Evolutionary conservation across 2,329 filamentous ascomycete species (phyloP), one percentile per base, ranked within the genome.

Genomic region (Paecilomyces niveus): DNA sequence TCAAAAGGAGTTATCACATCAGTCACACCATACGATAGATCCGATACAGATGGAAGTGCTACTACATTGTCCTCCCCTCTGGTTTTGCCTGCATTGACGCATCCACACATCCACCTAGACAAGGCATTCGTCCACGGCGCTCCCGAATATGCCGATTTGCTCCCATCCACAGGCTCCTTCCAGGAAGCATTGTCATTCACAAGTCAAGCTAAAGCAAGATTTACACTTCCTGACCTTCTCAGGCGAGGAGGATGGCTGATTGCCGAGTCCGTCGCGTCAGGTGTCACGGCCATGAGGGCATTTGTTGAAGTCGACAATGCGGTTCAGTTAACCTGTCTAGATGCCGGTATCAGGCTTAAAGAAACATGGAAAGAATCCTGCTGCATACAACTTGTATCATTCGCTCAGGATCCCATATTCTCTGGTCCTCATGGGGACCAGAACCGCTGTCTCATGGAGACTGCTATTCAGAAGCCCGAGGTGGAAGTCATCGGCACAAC

Each of bases 71-170:
- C 54, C n/a, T 52, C 61, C 29, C 67, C 70, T 4, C 67, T 74
- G 29, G 68, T 73, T 4, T 70, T 84, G 54, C 84, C 85, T 3
- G 79, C 81, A 8, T 78, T 90, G 2, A 89, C 86, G 63, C 88
- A 90, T 67, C 86, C 88, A 7, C 88, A 90, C 63, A 83, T 90
- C 55, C 88, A 90, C 67, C 78, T 90, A 29, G 88, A 90, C 61
- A 78, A 77, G 64, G 70, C 73, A 29, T 76, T 73, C 61, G 64
- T 78, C 11, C 69, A 76, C 60, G 73, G 67, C 58, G 58, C 63
- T n/a, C 61, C 66, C 8, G 58, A 69, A 58, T 89, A 86, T 70
- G 74, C 79, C 1, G 81, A 88, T 63, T 76, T 89, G 13, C 78
- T 83, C 45, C 84, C 88, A 15, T 68, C 78, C 2, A 63, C 62